Base-by-base conservation (phyloP, 495 filamentous ascomycete species). In the Haplographium delicatum region DNA sequence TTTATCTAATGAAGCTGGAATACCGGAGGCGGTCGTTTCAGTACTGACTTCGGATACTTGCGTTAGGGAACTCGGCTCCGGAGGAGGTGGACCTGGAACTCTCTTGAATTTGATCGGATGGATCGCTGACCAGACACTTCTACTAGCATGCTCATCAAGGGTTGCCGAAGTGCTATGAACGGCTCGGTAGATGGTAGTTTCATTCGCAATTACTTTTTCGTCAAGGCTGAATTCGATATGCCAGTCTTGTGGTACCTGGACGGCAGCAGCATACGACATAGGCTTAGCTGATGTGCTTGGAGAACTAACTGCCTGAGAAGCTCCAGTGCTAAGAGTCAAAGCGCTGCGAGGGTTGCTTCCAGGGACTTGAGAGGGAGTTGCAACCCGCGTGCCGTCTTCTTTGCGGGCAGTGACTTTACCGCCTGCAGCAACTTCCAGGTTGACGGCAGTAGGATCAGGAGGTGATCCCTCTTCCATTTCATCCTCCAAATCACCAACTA, bases 391-490 rank as follows among this genome's bases (percentile, higher is more conserved):
- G 2, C 93, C 94, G 63, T 97, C 93, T 62, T 98, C 93, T 63
- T 94, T 95, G 24, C 88, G 85, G n/a, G 93, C 93, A 2, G 89
- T 96, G 10, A 97, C 87, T 63, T 90, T 96, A 24, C 91, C 93
- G 1, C 84, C 88, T 19, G 88, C 83, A 24, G 83, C 91, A 39
- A 96, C 83, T 65, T 97, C 91, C 65, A 99, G 79, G 61, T 90
- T 96, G 16, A 97, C 89, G 4, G 93, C 90, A 1, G 84, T 83
- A 0, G 90, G 86, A 56, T 97, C 93, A 13, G 84, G 76, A 23
- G 68, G 72, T 10, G 73, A 74, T 44, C 81, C 80, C 33, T 88
- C 84, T 19, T 90, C 86, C 68, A 95, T 80, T 16, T 91, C 88
- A 35, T 94, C 87, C 42, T 96, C 91, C 2, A 98, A 70, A 59